phyloP scores from a whole-genome alignment of 148 eudicot genomes.

The Spergularia bocconei region DNA sequence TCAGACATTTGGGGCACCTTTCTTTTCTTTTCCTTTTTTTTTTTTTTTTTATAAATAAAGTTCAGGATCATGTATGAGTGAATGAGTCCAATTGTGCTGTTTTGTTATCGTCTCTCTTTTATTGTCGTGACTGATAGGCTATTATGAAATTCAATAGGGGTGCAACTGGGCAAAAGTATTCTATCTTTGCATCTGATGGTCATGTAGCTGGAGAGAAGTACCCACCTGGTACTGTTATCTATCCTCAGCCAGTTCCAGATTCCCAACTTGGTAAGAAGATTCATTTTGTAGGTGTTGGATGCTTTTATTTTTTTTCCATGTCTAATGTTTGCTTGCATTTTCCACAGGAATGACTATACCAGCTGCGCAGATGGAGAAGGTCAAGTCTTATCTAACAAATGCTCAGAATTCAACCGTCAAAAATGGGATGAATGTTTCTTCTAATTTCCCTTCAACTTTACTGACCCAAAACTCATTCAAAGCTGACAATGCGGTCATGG shows the following conservation, averaged over 20 bases:
- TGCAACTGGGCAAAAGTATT: constrained; percentile 21
- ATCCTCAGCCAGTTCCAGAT: constrained; percentile 32
- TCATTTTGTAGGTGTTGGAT: constrained; percentile 1
- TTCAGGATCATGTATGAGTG: background rate
- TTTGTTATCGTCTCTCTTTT: background rate
- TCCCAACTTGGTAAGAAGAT: constrained; percentile 34
- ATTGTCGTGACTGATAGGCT: background rate
- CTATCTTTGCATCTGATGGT: constrained; percentile 31
- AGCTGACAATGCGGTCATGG: constrained; percentile 36
- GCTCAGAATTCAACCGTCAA: constrained; percentile 25
- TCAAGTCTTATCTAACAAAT: constrained; percentile 34
- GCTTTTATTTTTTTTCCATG: background rate
- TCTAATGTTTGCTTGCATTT: constrained; percentile 23
- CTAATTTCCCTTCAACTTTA: constrained; percentile 32
- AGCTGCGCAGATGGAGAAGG: constrained; percentile 28
- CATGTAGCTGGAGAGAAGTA: constrained; percentile 39
- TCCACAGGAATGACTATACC: constrained; percentile 37
- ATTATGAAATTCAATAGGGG: constrained; percentile 23
- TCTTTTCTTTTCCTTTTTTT: background rate
- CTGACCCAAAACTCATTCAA: constrained; percentile 39
- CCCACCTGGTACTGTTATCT: constrained; percentile 22
- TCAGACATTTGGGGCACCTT: background rate
- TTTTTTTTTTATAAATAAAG: no score
- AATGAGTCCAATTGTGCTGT: background rate
- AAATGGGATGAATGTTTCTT: constrained; percentile 33